phyloP scores from a whole-genome alignment of 257 asterid species.

The Scutellaria baicalensis region DNA sequence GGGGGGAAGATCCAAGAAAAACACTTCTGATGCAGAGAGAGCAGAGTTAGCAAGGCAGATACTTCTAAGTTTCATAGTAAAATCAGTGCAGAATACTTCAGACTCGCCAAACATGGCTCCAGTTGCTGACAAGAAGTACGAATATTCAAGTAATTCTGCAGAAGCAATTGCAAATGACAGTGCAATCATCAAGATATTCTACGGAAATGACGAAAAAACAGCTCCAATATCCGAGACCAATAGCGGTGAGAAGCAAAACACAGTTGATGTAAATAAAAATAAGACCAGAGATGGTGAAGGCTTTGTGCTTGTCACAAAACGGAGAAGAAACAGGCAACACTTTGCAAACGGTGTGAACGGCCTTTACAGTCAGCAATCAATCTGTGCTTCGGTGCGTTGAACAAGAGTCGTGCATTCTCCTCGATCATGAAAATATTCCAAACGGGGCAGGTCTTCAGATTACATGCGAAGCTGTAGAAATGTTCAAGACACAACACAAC shows the following conservation, averaged over 20 bases:
- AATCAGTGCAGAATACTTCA: conserved; percentile 72
- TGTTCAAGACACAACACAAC: background rate
- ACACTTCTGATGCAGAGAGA: conserved; percentile 57
- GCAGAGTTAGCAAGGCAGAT: conserved; percentile 93
- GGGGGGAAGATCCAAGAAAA: conserved; percentile 43
- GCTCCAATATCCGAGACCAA: conserved; percentile 22
- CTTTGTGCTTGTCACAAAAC: conserved; percentile 75
- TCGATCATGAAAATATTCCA: background rate
- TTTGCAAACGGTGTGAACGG: conserved; percentile 58
- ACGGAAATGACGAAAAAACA: conserved; percentile 49
- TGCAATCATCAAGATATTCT: conserved; percentile 64
- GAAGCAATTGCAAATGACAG: conserved; percentile 79
- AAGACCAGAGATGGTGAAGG: conserved; percentile 76
- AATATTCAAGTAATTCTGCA: conserved; percentile 42
- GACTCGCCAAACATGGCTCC: conserved; percentile 37
- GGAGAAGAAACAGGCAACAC: conserved; percentile 83
- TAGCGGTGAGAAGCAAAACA: conserved; percentile 19
- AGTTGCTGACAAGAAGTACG: conserved; percentile 38
- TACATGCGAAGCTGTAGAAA: conserved; percentile 1
- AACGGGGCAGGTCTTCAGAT: conserved; percentile 6
- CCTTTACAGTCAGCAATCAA: conserved; percentile 68
- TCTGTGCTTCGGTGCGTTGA: conserved; percentile 84
- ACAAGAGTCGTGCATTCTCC: conserved; percentile 14
- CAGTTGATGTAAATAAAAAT: conserved; percentile 28
- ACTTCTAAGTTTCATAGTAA: conserved; percentile 86